A percentile compares a stretch with the other conserved stretches of the same genome.
Evolutionary conservation across 129 eudicot species (phyloP).

Genomic region (Flaveria brownii): DNA sequence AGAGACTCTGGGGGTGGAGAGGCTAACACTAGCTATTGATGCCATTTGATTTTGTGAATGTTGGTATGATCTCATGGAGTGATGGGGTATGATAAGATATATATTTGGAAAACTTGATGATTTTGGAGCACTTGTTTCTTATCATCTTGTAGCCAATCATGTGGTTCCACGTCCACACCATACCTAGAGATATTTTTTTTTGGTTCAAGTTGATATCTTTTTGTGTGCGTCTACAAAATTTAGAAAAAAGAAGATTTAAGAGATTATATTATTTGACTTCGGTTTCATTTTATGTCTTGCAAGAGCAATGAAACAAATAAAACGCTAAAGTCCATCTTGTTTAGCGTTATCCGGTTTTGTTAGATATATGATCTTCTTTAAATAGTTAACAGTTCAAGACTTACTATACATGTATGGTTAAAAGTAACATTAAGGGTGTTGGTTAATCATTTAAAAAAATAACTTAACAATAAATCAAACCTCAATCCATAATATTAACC

Average conservation of each 20-base stretch:
- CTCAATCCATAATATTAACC: too few relatives aligned
- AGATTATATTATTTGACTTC: neutral
- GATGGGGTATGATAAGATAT: constrained; percentile 29
- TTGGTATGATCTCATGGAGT: neutral
- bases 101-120: constrained; percentile 29
- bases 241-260: neutral
- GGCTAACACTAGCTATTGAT: constrained; percentile 50
- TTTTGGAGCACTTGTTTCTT: constrained; percentile 59
- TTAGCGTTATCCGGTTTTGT: too few relatives aligned
- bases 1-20: constrained; percentile 48
- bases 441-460: too few relatives aligned
- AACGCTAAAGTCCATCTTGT: too few relatives aligned
- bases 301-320: too few relatives aligned
- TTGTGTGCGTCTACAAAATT: neutral
- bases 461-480: too few relatives aligned
- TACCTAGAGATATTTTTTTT: neutral
- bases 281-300: neutral
- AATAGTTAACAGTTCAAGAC: too few relatives aligned
- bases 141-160: constrained; percentile 48
- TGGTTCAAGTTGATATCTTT: neutral
- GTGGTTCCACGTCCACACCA: constrained; percentile 38
- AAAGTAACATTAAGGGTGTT: too few relatives aligned
- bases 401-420: too few relatives aligned
- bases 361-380: too few relatives aligned
- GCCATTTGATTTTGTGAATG: constrained; percentile 45